These are phyloP conservation scores for Boletus subluridellus DNA, from an alignment of 1,284 basidiomycete genomes.

Conservation along the genomic window DNA sequence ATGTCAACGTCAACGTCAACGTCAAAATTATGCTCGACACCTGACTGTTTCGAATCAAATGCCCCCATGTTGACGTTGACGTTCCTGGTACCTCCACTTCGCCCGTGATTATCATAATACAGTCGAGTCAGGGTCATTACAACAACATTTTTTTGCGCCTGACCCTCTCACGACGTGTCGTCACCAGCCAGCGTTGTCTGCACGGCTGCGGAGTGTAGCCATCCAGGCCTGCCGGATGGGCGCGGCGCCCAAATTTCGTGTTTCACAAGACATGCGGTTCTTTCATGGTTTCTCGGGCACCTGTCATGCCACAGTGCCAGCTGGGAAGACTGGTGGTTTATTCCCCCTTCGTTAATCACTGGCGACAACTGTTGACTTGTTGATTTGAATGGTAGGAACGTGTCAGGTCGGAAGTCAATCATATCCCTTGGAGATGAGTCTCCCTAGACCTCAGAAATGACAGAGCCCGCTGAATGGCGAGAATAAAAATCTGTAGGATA, in stretches of 20 bases:
- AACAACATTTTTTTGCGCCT: no score
- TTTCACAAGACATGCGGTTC: not conserved
- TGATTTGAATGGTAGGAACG: not conserved
- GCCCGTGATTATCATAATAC: not conserved
- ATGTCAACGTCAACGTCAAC: conserved; percentile 15
- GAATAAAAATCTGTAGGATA: not conserved
- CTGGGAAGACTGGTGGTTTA: not conserved
- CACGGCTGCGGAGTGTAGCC: not conserved
- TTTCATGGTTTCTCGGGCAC: not conserved
- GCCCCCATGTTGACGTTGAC: not conserved
- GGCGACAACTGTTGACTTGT: no score
- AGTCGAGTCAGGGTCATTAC: no score
- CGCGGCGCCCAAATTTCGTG: not conserved
- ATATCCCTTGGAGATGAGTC: not conserved
- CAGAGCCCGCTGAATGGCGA: not conserved
- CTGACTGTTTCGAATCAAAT: not conserved
- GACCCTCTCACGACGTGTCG: no score
- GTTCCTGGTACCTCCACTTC: not conserved
- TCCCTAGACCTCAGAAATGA: not conserved
- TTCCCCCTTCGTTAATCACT: not conserved
- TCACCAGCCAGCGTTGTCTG: not conserved
- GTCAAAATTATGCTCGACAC: not conserved
- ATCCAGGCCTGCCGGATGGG: not conserved
- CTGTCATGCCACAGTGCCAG: not conserved
- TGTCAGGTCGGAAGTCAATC: not conserved